Base-by-base conservation (phyloP, 2,329 filamentous ascomycete species). In the Venturia nashicola region DNA sequence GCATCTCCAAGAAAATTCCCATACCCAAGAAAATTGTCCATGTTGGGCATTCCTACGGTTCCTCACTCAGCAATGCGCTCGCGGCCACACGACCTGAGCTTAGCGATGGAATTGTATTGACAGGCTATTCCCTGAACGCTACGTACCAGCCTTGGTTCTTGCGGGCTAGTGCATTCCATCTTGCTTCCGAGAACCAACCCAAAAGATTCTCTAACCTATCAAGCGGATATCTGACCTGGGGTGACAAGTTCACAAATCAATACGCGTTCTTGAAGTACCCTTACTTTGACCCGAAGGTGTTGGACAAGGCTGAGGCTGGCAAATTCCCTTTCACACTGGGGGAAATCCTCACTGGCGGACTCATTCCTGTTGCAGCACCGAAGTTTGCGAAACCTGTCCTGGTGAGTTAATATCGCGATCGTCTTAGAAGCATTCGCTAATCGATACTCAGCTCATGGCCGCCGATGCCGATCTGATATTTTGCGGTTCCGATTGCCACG, bases 11-110 rank as follows among this genome's bases (percentile, higher is more conserved):
- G 36, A 66, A 67, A 34, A 65, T 46, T 7, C 74, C 76, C 68
- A 62, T 42, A n/a, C 55, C 55, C 9, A 65, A 68, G 34, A 72
- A 72, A 6, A 71, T 79, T 34, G 68, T 77, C 12, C 74, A 72
- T 23, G 72, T 75, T 11, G 76, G 75, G 16, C 76, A 78, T 66
- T 75, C 72, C 36, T 73, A 73, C 64, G 75, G 76, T 60, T 71
- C 70, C 63, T 70, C 72, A 61, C 66, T 76, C 62, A 73, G 71
- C 14, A 68, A 73, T 66, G 71, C 65, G 44, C 65, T 75, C 44
- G 72, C 72, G 0, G 68, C 70, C 27, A 66, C 69, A 51, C 72
- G 75, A 67, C 74, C 74, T 1, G 40, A 61, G 23, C 70, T 70
- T 46, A 68, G 74, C 61, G 71, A 76, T 66, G 76, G 72, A 48